Percentiles rank a stretch among this genome's conserved stretches.
These are phyloP conservation scores for Uronychia setigera DNA, from an alignment of 73 alveolate genomes.

Conservation along the genomic window DNA sequence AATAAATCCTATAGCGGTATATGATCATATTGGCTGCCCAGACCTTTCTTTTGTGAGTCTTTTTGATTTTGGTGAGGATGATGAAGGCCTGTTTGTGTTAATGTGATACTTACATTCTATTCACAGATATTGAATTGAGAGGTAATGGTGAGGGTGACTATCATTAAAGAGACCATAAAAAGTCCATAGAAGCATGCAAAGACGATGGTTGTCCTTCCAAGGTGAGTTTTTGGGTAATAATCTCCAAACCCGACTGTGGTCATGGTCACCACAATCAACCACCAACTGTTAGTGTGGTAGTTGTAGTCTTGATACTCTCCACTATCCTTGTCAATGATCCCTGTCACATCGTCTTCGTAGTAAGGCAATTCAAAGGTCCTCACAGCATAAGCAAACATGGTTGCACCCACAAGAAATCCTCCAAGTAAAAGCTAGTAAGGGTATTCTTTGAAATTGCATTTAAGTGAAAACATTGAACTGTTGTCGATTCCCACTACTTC, in stretches of 20 bases:
- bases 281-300: slow-evolving; percentile 38
- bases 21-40: slow-evolving; percentile 10
- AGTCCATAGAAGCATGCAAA: slow-evolving; percentile 63
- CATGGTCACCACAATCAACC: slow-evolving; percentile 72
- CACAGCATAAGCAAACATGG: slow-evolving; percentile 46
- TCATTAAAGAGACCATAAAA: slow-evolving; percentile 58
- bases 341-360: slow-evolving; percentile 31
- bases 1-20: background rate
- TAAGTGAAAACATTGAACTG: slow-evolving; percentile 30
- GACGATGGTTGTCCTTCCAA: slow-evolving; percentile 52
- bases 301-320: slow-evolving; percentile 33
- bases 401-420: slow-evolving; percentile 5
- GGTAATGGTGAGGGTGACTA: slow-evolving; percentile 36
- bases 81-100: background rate
- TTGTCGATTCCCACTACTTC: slow-evolving; percentile 46
- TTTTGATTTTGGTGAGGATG: slow-evolving; percentile 1
- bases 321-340: background rate
- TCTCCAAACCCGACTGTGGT: slow-evolving; percentile 84
- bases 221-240: slow-evolving; percentile 60
- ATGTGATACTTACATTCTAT: slow-evolving; percentile 13
- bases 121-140: slow-evolving; percentile 26
- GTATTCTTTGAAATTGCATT: slow-evolving; percentile 19
- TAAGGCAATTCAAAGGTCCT: slow-evolving; percentile 47
- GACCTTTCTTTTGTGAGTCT: slow-evolving; percentile 9
- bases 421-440: slow-evolving; percentile 23